Base-by-base conservation (phyloP, 163 green algal genomes). In the Prototheca cutis region DNA sequence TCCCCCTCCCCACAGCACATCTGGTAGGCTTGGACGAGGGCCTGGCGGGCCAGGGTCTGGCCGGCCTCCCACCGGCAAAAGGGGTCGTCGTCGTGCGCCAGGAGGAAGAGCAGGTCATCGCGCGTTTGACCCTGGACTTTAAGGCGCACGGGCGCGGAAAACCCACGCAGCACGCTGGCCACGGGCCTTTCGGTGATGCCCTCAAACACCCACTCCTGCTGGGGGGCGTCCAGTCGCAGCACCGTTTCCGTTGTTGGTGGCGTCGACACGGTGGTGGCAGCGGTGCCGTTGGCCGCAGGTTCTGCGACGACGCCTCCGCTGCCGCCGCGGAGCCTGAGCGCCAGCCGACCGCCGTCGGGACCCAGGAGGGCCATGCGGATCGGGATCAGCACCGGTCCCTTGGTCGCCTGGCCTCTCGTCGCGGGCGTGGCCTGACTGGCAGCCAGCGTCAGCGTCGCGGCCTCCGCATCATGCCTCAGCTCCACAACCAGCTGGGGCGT, bases 31-130 rank as follows among this genome's bases (percentile, higher is more conserved):
- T n/a, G n/a, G n/a, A n/a, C 52, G n/a, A 92, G 62, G 52, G 96
- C 72, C 55, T 87, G 77, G 57, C 84, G 88, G 36, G 76, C 82
- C 27, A 70, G 71, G 15, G 77, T 48, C 75, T 96, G 89, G 17
- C 80, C 87, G 7, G 89, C 82, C 69, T 96, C 89, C 89, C 89
- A 96, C 40, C 89, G 80, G 78, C 94, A 95, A 80, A 96, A 98
- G 2, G 79, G 57, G 69, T 98, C 86, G 8, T 71, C 88, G 80
- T 99, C 93, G 60, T 97, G 70, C 0, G 86, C 86, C 42, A 97
- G 82, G 62, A 97, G 71, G 77, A 97, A 94, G 15, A 82, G 39
- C 47, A 98, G 81, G 62, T 97, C 80, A 55, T 90, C 82, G 28
- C 95, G 81, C 1, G 73, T 86, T 72, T 95, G 88, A 2, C 84